Base-by-base conservation (phyloP, 192 early-diverging fungal species). In the Chytriomyces sp. region DNA sequence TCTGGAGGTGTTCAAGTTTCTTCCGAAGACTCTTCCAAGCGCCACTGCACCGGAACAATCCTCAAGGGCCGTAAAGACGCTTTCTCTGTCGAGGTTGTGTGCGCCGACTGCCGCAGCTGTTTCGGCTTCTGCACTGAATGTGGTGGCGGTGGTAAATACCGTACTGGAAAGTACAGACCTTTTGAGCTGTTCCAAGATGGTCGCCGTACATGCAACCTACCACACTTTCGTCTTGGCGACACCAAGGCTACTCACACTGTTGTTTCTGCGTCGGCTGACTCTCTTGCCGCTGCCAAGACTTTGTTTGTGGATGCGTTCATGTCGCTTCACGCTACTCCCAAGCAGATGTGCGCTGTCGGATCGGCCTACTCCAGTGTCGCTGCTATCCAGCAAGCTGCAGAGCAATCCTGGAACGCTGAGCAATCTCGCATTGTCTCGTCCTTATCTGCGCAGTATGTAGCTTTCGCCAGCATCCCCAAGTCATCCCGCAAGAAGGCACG, bases 111-210 rank as follows among this genome's bases (percentile, higher is more conserved):
- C 45, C 76, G 73, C 24, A 64, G 50, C 10, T 6, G 47, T 59
- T 82, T 69, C 64, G 62, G 69, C 24, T 85, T 85, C 66, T 86
- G 79, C 72, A 79, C 81, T 45, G 80, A 80, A 49, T 81, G 79
- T 61, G 84, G 84, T 26, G 84, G 84, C 7, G 84, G 84, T 45
- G 82, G 81, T 23, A 83, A 84, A 72, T 83, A 79, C 69, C 78
- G 84, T 7, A 83, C 81, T 16, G 85, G 85, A 48, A 86, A 86
- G 70, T 86, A 79, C 71, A 59, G 85, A 5, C 85, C 85, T 7
- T 50, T 82, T 28, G 85, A 79, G 24, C 79, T 86, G 35, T 86
- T 86, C 68, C 46, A 46, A 7, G 59, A 65, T 7, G 73, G 72
- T 57, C 81, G 83, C 20, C 75, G 78, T 9, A 86, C 85, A 0